A percentile compares a stretch with the other conserved stretches of the same genome.
These are phyloP conservation scores for Vinca minor DNA, from an alignment of 257 asterid genomes.

Conservation along the genomic window DNA sequence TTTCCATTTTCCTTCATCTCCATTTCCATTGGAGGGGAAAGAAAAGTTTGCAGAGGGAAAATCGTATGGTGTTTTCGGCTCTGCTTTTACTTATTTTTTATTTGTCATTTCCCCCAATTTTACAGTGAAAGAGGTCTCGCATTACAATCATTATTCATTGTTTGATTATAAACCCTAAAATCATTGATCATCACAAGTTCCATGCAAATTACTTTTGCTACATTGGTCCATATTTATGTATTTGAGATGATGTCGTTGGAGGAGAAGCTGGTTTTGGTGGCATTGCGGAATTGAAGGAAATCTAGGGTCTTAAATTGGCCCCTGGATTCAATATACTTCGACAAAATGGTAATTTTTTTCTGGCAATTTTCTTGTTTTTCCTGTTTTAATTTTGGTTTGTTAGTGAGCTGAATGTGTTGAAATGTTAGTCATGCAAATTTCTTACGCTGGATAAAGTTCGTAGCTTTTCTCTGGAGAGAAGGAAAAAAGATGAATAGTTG, in stretches of 20 bases:
- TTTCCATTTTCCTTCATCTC: constrained; percentile 11
- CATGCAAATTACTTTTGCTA: not conserved
- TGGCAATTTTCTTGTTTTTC: too few species aligned
- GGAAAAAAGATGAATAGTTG: not conserved
- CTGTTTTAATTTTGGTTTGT: not conserved
- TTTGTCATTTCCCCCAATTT: not conserved
- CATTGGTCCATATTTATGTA: constrained; percentile 1
- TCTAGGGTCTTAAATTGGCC: constrained; percentile 16
- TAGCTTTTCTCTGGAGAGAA: not conserved
- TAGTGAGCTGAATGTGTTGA: not conserved
- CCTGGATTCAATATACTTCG: constrained; percentile 11
- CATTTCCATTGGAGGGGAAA: too few species aligned
- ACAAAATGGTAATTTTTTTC: constrained; percentile 24
- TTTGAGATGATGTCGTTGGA: not conserved
- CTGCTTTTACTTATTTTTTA: too few species aligned
- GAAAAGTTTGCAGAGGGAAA: constrained; percentile 12
- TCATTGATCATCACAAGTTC: not conserved
- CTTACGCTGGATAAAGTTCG: not conserved
- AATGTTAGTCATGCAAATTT: not conserved
- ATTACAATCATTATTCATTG: not conserved
- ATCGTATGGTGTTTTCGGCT: not conserved
- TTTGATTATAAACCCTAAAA: constrained; percentile 7
- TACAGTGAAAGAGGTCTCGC: not conserved
- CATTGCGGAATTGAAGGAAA: constrained; percentile 20
- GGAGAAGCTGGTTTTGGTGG: constrained; percentile 4